phyloP scores from a whole-genome alignment of 2,329 filamentous ascomycete species.

The Aspergillus ibericus region DNA sequence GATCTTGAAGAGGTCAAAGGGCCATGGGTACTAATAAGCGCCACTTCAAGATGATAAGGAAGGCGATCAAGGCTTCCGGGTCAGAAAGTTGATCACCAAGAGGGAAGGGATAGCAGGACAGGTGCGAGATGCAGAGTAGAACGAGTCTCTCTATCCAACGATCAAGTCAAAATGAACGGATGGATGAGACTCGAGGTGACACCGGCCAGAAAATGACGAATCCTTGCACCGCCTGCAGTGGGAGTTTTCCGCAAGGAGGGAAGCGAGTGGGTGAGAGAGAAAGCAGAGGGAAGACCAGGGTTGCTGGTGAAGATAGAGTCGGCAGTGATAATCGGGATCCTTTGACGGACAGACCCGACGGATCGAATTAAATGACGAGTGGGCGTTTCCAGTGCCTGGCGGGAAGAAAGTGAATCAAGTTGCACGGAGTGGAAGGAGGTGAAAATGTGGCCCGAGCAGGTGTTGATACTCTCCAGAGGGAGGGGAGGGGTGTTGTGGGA shows the following conservation, averaged over 20 bases:
- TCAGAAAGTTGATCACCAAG: background rate
- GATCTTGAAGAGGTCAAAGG: conserved; percentile 13
- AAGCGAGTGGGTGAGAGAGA: conserved; percentile 2
- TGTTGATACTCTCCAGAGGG: conserved; percentile 8
- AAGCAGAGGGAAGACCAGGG: background rate
- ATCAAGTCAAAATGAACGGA: conserved; percentile 18
- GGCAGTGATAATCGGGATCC: conserved; percentile 10
- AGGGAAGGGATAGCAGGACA: background rate
- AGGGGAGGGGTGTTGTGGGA: too few species aligned
- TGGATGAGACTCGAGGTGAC: conserved; percentile 24
- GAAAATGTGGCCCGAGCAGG: background rate
- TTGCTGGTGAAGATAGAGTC: conserved; percentile 10
- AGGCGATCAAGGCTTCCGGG: background rate
- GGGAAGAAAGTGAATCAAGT: conserved; percentile 4
- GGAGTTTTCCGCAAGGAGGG: conserved; percentile 16
- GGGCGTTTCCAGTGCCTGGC: background rate
- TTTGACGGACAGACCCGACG: background rate
- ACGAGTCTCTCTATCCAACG: conserved; percentile 5
- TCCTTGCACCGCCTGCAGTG: conserved; percentile 15
- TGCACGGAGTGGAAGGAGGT: background rate
- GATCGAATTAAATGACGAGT: background rate
- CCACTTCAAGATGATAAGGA: conserved; percentile 6
- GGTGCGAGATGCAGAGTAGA: background rate
- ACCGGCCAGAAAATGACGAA: conserved; percentile 13
- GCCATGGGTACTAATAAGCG: conserved; percentile 8